These are phyloP conservation scores for Glycyrrhiza uralensis DNA, from an alignment of 306 rosid species.

Conservation along the genomic window DNA sequence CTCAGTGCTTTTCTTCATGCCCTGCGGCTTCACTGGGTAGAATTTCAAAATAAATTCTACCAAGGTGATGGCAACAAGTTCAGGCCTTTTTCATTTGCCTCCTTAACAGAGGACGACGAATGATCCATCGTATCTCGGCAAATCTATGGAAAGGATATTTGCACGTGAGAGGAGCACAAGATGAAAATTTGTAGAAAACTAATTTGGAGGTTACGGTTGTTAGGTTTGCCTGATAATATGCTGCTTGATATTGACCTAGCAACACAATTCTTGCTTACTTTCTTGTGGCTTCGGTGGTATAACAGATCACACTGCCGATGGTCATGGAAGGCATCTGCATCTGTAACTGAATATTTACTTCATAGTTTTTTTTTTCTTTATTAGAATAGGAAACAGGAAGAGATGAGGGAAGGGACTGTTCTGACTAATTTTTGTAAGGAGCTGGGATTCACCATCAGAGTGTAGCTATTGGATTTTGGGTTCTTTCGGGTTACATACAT, in stretches of 20 bases:
- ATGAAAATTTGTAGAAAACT: constrained; percentile 29
- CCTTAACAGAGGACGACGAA: constrained; percentile 77
- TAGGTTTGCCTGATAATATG: constrained; percentile 22
- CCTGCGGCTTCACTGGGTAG: constrained; percentile 99
- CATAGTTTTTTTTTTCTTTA: neutral
- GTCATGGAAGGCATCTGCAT: constrained; percentile 26
- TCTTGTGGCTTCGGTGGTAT: constrained; percentile 37
- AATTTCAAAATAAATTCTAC: constrained; percentile 94
- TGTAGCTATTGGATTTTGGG: constrained; percentile 33
- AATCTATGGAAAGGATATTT: constrained; percentile 18
- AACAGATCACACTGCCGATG: constrained; percentile 32
- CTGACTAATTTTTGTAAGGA: constrained; percentile 57
- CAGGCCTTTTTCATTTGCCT: constrained; percentile 84
- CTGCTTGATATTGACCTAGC: constrained; percentile 47
- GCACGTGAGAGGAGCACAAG: constrained; percentile 18
- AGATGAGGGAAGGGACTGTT: constrained; percentile 26
- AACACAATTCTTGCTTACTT: constrained; percentile 43
- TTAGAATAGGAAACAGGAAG: constrained; percentile 39
- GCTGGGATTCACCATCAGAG: constrained; percentile 41
- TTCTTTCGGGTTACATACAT: constrained; percentile 30
- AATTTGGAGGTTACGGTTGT: constrained; percentile 26
- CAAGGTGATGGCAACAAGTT: constrained; percentile 94
- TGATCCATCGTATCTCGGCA: constrained; percentile 32
- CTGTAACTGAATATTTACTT: constrained; percentile 24
- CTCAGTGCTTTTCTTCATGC: constrained; percentile 99